phyloP scores from a whole-genome alignment of 176 grass and related monocot genomes.

The Urochloa ruziziensis region DNA sequence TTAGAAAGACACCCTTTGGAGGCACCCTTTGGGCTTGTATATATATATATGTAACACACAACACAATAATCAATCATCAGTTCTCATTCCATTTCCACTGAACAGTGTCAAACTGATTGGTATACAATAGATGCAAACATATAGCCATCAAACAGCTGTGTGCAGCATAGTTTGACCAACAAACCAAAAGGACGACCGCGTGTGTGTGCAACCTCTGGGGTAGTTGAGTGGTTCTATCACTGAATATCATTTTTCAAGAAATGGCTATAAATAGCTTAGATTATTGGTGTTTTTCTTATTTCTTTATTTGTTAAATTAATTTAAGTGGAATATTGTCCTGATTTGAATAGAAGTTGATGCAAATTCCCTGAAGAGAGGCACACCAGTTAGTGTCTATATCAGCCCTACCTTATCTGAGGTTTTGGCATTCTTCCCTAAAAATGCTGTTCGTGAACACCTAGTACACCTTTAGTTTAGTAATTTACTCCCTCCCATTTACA shows the following conservation, averaged over 20 bases:
- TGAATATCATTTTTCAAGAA: background rate
- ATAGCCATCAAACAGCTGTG: background rate
- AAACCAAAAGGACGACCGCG: background rate
- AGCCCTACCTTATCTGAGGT: background rate
- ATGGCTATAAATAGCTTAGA: background rate
- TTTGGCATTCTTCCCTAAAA: background rate
- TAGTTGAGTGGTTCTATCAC: background rate
- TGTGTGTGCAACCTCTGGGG: background rate
- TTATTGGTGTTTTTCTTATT: background rate
- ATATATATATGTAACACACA: too few species aligned
- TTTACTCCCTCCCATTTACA: background rate
- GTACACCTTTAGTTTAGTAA: too few species aligned
- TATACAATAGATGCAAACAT: background rate
- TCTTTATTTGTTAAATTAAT: background rate
- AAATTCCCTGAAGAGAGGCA: background rate
- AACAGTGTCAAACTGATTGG: background rate
- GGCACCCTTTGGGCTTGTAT: too few species aligned
- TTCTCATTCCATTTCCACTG: too few species aligned
- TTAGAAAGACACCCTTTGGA: too few species aligned
- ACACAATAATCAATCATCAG: too few species aligned
- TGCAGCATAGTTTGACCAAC: background rate
- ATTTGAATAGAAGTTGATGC: background rate
- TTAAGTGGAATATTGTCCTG: background rate
- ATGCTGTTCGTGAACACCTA: background rate
- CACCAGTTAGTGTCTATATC: background rate